These are phyloP conservation scores for Solanum piurae DNA, from an alignment of 257 asterid genomes.

Conservation along the genomic window DNA sequence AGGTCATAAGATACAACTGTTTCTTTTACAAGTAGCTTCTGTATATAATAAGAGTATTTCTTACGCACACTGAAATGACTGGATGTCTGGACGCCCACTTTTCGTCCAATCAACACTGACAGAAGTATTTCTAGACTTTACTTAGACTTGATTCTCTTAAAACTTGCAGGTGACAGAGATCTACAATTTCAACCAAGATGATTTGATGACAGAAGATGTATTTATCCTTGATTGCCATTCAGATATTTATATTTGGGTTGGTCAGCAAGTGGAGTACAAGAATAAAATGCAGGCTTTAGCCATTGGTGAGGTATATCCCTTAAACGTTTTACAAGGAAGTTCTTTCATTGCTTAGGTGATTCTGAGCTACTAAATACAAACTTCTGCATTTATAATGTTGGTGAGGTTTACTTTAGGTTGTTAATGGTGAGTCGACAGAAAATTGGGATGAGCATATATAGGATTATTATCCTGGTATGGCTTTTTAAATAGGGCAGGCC, in stretches of 20 bases:
- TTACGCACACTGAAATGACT: background rate
- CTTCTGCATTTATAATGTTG: slow-evolving; percentile 1
- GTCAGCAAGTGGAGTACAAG: slow-evolving; percentile 66
- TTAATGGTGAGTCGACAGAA: slow-evolving; percentile 30
- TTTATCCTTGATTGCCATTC: slow-evolving; percentile 85
- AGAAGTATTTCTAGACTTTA: background rate
- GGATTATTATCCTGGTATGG: background rate
- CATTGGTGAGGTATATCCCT: slow-evolving; percentile 69
- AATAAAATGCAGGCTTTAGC: slow-evolving; percentile 58
- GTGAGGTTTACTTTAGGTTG: background rate
- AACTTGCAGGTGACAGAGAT: slow-evolving; percentile 68
- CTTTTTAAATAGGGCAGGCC: background rate
- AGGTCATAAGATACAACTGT: background rate
- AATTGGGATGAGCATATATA: background rate
- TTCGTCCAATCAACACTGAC: background rate
- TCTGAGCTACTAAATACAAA: slow-evolving; percentile 5
- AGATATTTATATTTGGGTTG: slow-evolving; percentile 91
- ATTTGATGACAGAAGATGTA: slow-evolving; percentile 92
- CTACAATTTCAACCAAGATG: slow-evolving; percentile 85
- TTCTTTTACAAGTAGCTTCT: background rate
- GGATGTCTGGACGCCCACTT: background rate
- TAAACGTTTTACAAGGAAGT: background rate
- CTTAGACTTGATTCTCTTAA: background rate
- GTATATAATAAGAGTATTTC: background rate
- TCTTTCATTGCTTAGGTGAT: background rate